These are phyloP conservation scores for Friedmanniomyces simplex DNA, from an alignment of 495 filamentous ascomycete genomes.

Conservation along the genomic window DNA sequence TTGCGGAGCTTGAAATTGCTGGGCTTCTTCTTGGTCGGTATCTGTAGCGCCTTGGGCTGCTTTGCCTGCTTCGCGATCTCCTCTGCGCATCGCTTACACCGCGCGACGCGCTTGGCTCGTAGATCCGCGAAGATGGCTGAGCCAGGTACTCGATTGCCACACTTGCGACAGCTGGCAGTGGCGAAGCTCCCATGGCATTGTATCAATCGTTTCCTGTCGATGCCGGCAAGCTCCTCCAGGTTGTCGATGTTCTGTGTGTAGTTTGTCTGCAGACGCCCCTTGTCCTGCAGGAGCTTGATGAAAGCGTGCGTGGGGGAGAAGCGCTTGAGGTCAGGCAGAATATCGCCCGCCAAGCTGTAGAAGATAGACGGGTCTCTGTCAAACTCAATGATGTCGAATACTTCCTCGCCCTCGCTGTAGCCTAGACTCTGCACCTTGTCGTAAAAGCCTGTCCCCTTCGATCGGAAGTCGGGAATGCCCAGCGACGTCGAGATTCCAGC, in stretches of 20 bases:
- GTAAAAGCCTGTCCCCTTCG: slow-evolving; percentile 64
- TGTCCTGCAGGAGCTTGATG: slow-evolving; percentile 85
- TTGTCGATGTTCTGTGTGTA: slow-evolving; percentile 99
- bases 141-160: slow-evolving; percentile 62
- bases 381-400: slow-evolving; percentile 85
- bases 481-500: slow-evolving; percentile 71
- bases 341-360: slow-evolving; percentile 84
- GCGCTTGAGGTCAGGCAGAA: slow-evolving; percentile 60
- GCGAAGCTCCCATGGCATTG: slow-evolving; percentile 97
- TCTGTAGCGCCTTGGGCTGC: slow-evolving; percentile 49
- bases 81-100: slow-evolving; percentile 51
- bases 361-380: slow-evolving; percentile 77
- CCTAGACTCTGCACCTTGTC: slow-evolving; percentile 67
- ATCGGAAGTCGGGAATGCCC: slow-evolving; percentile 59
- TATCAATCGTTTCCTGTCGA: slow-evolving; percentile 70
- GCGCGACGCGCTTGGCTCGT: slow-evolving; percentile 57
- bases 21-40: slow-evolving; percentile 1
- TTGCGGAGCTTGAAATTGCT: slow-evolving; percentile 48
- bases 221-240: slow-evolving; percentile 80
- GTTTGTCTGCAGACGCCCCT: slow-evolving; percentile 84
- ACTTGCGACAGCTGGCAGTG: slow-evolving; percentile 81
- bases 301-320: slow-evolving; percentile 90
- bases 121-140: slow-evolving; percentile 70
- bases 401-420: slow-evolving; percentile 80
- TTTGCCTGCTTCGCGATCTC: slow-evolving; percentile 33